phyloP scores from a whole-genome alignment of 495 filamentous ascomycete species.

The Penicillium soppii region DNA sequence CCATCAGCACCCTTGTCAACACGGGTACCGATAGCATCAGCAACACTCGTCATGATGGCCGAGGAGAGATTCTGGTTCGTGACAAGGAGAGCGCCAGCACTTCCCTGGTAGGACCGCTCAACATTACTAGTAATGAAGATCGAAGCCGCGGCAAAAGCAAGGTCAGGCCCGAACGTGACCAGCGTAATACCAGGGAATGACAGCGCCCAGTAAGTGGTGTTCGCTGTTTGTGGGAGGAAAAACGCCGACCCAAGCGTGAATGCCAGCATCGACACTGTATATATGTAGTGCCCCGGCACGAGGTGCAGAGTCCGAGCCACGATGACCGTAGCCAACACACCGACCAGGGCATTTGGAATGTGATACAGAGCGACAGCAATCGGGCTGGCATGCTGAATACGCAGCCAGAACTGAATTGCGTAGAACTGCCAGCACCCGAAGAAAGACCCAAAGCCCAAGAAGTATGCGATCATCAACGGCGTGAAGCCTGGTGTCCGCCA shows the following conservation, averaged over 20 bases:
- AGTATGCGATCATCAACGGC: constrained; percentile 42
- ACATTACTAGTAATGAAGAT: constrained; percentile 35
- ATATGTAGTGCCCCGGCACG: constrained; percentile 47
- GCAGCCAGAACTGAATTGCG: constrained; percentile 47
- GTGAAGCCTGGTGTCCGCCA: constrained; percentile 42
- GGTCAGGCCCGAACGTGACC: constrained; percentile 31
- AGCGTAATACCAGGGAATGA: constrained; percentile 27
- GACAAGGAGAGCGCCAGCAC: constrained; percentile 27
- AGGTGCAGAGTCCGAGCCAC: constrained; percentile 41
- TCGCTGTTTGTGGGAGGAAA: constrained; percentile 29
- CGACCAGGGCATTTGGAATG: constrained; percentile 42
- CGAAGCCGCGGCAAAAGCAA: constrained; percentile 30
- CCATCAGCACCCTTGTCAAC: constrained; percentile 33
- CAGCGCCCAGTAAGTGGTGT: constrained; percentile 29
- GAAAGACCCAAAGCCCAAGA: constrained; percentile 45
- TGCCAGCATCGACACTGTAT: constrained; percentile 29
- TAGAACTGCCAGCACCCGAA: constrained; percentile 50
- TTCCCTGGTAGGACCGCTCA: constrained; percentile 27
- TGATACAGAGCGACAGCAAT: constrained; percentile 42
- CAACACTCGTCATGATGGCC: constrained; percentile 44
- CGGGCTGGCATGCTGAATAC: constrained; percentile 36
- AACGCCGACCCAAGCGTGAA: constrained; percentile 31
- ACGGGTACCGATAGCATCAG: constrained; percentile 43
- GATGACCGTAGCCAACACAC: constrained; percentile 42
- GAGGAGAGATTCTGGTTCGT: constrained; percentile 31